Evolutionary conservation across 1,139 yeast genomes (phyloP), one percentile per base, ranked within the genome.

Genomic region (Candida smagusa): DNA sequence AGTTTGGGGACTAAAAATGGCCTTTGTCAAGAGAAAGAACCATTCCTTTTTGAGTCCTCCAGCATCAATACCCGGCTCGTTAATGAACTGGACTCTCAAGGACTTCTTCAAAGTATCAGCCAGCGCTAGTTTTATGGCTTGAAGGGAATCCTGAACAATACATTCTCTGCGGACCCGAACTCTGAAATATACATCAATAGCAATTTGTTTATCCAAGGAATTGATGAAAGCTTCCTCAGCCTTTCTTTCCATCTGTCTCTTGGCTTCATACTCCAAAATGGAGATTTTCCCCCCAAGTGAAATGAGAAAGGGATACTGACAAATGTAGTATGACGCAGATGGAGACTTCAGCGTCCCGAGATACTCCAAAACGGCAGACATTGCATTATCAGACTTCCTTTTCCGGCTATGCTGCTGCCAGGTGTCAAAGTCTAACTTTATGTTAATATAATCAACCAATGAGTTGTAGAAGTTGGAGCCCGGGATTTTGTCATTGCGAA

Each of bases 21-120:
- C 81, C 41, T 77, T 75, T 1, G 86, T 81, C 30, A 92, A 63
- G 24, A 89, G 59, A 35, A 81, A 65, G 58, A 92, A 90, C 97
- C 97, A 92, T 54, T 92, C 97, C 54, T 89, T 90, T 47, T 82
- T 78, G 43, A 90, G 68, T 0, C 98, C 98, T 1, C 97, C 98
- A 0, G 89, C 97, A 64, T 92, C 98, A 16, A 90, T 74, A 0
- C 97, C 97, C 0, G 92, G 94, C 53, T 92, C 97, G 38, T 81
- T 81, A 3, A 83, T 59, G 57, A 92, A 92, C 50, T 85, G 90
- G 9, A 92, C 84, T 45, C 79, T 72, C 22, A 90, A 61, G 2
- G 88, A 76, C 54, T 89, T 90, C 52, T 84, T 81, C 43, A 90
- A 66, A 49, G 86, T 88, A 9, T 61, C 59, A 32, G 74, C 77